phyloP scores from a whole-genome alignment of 1,139 yeast species.

The Diutina sp. region DNA sequence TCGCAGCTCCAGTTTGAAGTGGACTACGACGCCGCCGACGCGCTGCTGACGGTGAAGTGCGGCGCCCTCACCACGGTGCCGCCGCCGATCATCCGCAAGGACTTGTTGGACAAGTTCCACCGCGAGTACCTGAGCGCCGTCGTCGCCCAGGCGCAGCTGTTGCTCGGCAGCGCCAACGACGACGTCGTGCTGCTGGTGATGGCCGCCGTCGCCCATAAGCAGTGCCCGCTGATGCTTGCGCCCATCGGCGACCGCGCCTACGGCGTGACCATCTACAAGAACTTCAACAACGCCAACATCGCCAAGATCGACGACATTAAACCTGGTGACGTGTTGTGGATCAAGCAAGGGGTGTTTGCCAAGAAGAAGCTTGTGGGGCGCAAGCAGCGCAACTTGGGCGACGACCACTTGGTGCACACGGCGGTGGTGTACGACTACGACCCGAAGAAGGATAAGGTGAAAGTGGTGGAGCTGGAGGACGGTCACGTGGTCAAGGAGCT shows the following conservation, averaged over 20 bases:
- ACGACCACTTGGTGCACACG: constrained; percentile 15
- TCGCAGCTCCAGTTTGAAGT: constrained; percentile 52
- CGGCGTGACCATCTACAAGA: constrained; percentile 62
- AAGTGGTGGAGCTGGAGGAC: constrained; percentile 53
- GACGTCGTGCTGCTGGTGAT: constrained; percentile 3
- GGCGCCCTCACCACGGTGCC: constrained; percentile 27
- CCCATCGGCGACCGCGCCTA: constrained; percentile 57
- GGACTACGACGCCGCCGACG: constrained; percentile 42
- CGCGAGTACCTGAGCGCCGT: constrained; percentile 30
- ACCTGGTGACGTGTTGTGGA: constrained; percentile 76
- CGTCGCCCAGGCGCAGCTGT: constrained; percentile 26
- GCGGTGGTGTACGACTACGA: constrained; percentile 58
- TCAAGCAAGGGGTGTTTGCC: constrained; percentile 62
- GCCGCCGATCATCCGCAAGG: constrained; percentile 36
- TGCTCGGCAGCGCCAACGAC: constrained; percentile 25
- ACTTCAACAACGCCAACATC: constrained; percentile 38
- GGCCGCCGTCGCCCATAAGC: constrained; percentile 1
- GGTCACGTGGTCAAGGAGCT: constrained; percentile 48
- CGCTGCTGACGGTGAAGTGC: constrained; percentile 37
- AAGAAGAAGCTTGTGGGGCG: constrained; percentile 38
- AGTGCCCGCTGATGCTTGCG: constrained; percentile 11
- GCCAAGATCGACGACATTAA: constrained; percentile 49
- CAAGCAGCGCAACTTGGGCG: constrained; percentile 29
- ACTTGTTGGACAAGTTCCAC: constrained; percentile 38
- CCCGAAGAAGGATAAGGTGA: constrained; percentile 57